Evolutionary conservation across 1,139 yeast species (phyloP).

Genomic region (Geotrichum bryndzae): DNA sequence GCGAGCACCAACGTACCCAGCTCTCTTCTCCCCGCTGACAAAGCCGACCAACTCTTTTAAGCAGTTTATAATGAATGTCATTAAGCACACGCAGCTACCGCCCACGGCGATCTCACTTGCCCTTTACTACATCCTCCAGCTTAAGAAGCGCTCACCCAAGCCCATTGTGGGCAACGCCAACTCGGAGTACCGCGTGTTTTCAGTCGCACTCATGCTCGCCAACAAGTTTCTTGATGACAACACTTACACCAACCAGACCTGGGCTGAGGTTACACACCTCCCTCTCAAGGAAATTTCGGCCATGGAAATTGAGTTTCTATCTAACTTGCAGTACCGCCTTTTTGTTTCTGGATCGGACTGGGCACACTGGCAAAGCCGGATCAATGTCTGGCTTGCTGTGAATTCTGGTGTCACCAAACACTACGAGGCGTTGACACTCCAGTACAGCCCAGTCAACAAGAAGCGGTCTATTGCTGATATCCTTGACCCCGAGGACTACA

Average conservation of each 20-base stretch:
- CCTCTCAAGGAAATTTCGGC: constrained; percentile 51
- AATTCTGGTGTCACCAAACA: constrained; percentile 13
- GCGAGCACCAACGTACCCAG: not conserved
- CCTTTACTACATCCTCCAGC: constrained; percentile 33
- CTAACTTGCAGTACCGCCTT: not conserved
- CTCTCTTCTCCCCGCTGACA: constrained; percentile 17
- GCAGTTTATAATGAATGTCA: constrained; percentile 29
- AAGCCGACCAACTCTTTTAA: constrained; percentile 23
- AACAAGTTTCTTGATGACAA: constrained; percentile 92
- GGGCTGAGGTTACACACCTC: constrained; percentile 88
- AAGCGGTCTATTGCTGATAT: not conserved
- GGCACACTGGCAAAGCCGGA: constrained; percentile 31
- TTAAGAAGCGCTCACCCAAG: constrained; percentile 26
- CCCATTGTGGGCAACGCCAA: constrained; percentile 32
- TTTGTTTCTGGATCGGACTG: constrained; percentile 22
- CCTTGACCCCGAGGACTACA: not conserved
- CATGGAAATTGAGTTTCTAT: constrained; percentile 49
- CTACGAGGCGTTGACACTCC: not conserved
- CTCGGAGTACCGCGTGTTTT: constrained; percentile 53
- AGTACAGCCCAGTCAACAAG: not conserved
- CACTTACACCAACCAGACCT: constrained; percentile 83
- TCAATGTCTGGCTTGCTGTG: constrained; percentile 25
- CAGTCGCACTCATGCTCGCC: constrained; percentile 68
- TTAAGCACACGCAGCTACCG: constrained; percentile 34
- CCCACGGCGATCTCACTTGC: constrained; percentile 35